Conservation (phyloP, 2,329 filamentous ascomycete species). For the Teratosphaeria zuluensis region DNA sequence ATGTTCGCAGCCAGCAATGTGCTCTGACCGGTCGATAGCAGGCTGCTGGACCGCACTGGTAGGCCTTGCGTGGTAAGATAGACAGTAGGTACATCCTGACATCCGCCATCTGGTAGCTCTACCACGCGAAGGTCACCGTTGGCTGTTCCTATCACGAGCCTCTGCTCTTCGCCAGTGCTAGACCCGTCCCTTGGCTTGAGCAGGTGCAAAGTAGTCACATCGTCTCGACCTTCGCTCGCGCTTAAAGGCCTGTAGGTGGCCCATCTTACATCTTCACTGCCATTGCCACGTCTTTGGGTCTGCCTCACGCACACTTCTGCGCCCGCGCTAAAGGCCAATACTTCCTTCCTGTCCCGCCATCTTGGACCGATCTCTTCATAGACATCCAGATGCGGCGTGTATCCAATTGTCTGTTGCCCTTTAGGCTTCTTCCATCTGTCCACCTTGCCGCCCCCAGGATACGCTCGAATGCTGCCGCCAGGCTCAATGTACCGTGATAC, state of each 20-base stretch:
- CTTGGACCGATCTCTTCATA: constrained; percentile 20
- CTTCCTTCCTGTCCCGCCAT: constrained; percentile 44
- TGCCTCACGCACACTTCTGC: constrained; percentile 45
- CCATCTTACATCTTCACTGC: constrained; percentile 30
- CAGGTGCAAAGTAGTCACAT: constrained; percentile 49
- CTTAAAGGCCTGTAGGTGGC: constrained; percentile 43
- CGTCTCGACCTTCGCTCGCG: constrained; percentile 44
- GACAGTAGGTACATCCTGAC: constrained; percentile 20
- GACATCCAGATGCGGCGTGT: constrained; percentile 37
- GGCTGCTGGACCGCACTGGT: constrained; percentile 36
- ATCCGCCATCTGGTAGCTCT: constrained; percentile 12
- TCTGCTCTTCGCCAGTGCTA: constrained; percentile 18
- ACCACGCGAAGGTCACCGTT: constrained; percentile 42
- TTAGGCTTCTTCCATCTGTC: constrained; percentile 32
- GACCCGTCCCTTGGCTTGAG: constrained; percentile 30
- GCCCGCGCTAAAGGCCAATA: constrained; percentile 52
- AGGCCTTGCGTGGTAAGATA: constrained; percentile 37
- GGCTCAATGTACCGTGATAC: constrained; percentile 45
- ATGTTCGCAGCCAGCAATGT: constrained; percentile 44
- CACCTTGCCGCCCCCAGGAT: constrained; percentile 14
- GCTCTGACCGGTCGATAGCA: constrained; percentile 9
- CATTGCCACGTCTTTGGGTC: constrained; percentile 24
- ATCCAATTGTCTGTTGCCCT: constrained; percentile 46
- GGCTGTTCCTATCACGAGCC: constrained; percentile 46
- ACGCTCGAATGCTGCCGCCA: constrained; percentile 25